Base-by-base conservation (phyloP, 306 rosid genomes). In the Begonia fuchsioides region DNA sequence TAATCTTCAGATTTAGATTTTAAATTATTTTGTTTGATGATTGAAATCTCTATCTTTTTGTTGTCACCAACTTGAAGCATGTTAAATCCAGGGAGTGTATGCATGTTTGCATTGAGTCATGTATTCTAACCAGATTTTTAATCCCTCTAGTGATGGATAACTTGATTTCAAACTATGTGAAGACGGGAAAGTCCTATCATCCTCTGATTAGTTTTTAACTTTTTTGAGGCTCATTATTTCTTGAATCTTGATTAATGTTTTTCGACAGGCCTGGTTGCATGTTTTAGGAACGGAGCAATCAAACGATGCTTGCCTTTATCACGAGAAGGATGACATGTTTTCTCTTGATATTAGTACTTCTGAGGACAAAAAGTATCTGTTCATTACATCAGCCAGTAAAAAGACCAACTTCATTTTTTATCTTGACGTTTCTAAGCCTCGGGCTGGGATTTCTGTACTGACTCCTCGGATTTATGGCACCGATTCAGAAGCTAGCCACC, bases 371-470 rank as follows among this genome's bases (percentile, higher is more conserved):
- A 72, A 55, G 59, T 88, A 72, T 70, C 68, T 88, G 71, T 88
- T 84, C 66, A 72, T 88, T 68, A 93, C 74, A 54, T 84, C 93
- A 1, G 90, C 68, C 68, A 84, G 95, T 67, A 88, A 76, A 74
- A 72, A 47, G 56, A 88, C 95, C 26, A 72, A 75, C 65, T 88
- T 88, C 79, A 88, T 78, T 63, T 84, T 88, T 67, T 81, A 78
- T 72, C 82, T 84, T 50, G 97, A 88, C 51, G 82, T 76, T 64
- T 72, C 70, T 54, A 88, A 55, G 67, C 86, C 77, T 65, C 84
- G 68, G 68, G 84, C 64, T 53, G 90, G 95, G 59, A 83, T 84
- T 55, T 43, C 62, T 66, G 81, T 76, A 56, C 49, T 84, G 59
- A 88, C 97, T 57, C 87, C 80, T 46, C 86, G 93, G 49, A 61